Conservation (phyloP, 1,284 basidiomycete species). For the Leccinum ambiguum region DNA sequence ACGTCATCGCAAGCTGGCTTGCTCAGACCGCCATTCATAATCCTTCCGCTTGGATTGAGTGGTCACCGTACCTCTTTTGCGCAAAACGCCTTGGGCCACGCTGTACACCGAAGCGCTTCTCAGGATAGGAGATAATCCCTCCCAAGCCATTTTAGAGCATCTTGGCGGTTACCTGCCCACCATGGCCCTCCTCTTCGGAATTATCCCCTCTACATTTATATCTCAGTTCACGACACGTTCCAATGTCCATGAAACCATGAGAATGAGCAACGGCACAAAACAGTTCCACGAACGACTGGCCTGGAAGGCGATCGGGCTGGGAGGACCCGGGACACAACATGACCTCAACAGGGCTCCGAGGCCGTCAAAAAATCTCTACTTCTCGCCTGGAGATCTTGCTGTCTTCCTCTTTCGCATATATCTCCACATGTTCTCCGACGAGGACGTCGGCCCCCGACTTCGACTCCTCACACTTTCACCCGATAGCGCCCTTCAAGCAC, state of each 20-base stretch:
- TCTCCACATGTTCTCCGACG: conserved; percentile 40
- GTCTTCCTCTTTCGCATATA: conserved; percentile 46
- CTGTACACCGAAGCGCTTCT: conserved; percentile 47
- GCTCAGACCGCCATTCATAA: conserved; percentile 92
- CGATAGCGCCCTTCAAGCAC: not conserved
- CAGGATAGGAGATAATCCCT: conserved; percentile 26
- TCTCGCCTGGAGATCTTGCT: conserved; percentile 33
- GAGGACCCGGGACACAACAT: not conserved
- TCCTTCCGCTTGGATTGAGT: conserved; percentile 94
- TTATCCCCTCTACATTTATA: conserved; percentile 41
- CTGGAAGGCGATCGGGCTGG: conserved; percentile 39
- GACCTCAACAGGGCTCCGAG: not conserved
- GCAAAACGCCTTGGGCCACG: conserved; percentile 27
- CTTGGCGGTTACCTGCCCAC: conserved; percentile 40
- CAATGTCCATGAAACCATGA: conserved; percentile 40
- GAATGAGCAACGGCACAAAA: not conserved
- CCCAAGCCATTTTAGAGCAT: conserved; percentile 33
- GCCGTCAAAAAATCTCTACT: conserved; percentile 24
- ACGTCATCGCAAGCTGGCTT: conserved; percentile 95
- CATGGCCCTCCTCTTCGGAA: conserved; percentile 41
- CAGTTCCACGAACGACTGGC: conserved; percentile 44
- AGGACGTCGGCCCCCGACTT: conserved; percentile 11
- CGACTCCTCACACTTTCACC: not conserved
- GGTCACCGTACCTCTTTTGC: conserved; percentile 38
- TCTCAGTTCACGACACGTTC: conserved; percentile 42